Evolutionary conservation across 164 flowering plant species (phyloP).

Genomic region (Hamamelis virginiana): DNA sequence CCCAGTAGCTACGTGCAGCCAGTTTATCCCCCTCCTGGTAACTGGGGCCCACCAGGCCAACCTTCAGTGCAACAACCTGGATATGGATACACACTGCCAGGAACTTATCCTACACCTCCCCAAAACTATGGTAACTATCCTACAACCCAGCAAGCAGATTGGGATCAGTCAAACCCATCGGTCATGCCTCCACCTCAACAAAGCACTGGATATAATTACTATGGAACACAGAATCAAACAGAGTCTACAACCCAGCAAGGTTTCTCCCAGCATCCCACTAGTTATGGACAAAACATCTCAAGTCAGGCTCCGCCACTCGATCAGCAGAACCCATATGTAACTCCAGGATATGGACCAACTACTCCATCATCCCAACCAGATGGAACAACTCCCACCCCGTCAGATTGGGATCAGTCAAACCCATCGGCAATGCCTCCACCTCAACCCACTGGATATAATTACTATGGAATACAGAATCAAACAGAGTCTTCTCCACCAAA

Average conservation of each 20-base stretch:
- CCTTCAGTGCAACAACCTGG: conserved; percentile 32
- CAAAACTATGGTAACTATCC: conserved; percentile 36
- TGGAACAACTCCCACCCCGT: conserved; percentile 19
- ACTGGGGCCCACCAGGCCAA: conserved; percentile 36
- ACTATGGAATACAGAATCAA: conserved; percentile 30
- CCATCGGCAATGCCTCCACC: conserved; percentile 21
- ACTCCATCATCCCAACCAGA: conserved; percentile 21
- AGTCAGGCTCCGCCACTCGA: conserved; percentile 25
- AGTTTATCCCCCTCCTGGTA: conserved; percentile 23
- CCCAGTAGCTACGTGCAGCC: conserved; percentile 28
- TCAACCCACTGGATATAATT: conserved; percentile 33
- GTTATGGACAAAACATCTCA: conserved; percentile 27
- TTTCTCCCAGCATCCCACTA: conserved; percentile 35
- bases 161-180: conserved; percentile 38
- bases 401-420: conserved; percentile 39
- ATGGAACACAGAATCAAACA: no score
- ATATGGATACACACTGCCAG: conserved; percentile 36
- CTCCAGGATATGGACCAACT: conserved; percentile 30
- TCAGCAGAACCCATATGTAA: conserved; percentile 26
- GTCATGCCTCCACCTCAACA: conserved; percentile 26
- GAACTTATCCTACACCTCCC: conserved; percentile 26
- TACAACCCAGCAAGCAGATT: conserved; percentile 29
- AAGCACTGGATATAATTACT: conserved; percentile 32
- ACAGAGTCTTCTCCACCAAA: conserved; percentile 25
- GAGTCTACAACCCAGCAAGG: no score